phyloP scores from a whole-genome alignment of 371 early-diverging fungal species.

The Rhizopus arrhizus region DNA sequence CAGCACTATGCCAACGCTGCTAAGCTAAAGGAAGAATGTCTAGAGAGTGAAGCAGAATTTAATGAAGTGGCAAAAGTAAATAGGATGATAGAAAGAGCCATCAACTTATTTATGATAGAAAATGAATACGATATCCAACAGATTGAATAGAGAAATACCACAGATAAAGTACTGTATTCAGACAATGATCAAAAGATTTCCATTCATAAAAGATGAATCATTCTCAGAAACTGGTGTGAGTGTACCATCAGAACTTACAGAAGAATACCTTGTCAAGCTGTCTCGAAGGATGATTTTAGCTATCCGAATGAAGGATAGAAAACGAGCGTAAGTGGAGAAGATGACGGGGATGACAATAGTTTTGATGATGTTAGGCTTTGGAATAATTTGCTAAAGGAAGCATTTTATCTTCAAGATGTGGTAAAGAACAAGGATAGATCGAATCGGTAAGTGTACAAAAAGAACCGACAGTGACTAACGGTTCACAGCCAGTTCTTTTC shows the following conservation, averaged over 20 bases:
- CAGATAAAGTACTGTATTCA: conserved; percentile 58
- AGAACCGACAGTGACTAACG: not conserved
- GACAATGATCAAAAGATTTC: conserved; percentile 52
- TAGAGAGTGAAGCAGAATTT: conserved; percentile 75
- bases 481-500: conserved; percentile 15
- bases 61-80: conserved; percentile 66
- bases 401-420: conserved; percentile 77
- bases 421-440: conserved; percentile 62
- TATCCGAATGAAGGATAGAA: conserved; percentile 60
- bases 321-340: conserved; percentile 60
- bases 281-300: conserved; percentile 61
- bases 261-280: conserved; percentile 59
- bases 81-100: not conserved
- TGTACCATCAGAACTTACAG: conserved; percentile 53
- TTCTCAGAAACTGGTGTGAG: conserved; percentile 34
- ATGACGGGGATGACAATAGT: too few species aligned
- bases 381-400: conserved; percentile 63
- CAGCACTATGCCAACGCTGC: conserved; percentile 72
- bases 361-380: conserved; percentile 51
- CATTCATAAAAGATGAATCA: conserved; percentile 43
- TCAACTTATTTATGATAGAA: conserved; percentile 19
- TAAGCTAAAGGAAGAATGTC: conserved; percentile 72
- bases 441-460: conserved; percentile 48
- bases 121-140: conserved; percentile 39
- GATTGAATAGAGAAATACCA: conserved; percentile 33